Base-by-base conservation (phyloP, 306 rosid genomes). In the Arachis stenosperma region DNA sequence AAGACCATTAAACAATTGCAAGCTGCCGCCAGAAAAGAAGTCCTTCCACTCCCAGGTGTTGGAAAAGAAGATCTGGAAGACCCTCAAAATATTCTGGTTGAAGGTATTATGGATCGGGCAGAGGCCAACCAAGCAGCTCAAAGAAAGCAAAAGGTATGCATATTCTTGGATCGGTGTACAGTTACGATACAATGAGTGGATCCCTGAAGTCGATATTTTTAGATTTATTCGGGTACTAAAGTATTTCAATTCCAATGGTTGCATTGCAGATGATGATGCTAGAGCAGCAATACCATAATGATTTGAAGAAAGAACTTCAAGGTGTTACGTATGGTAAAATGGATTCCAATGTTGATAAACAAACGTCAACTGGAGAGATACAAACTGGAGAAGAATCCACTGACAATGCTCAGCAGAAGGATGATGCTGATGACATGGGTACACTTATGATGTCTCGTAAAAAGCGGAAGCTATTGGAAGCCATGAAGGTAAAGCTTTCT, bases 91-190 rank as follows among this genome's bases (percentile, higher is more conserved):
- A 77, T 89, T 69, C 75, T 93, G 66, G 87, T 76, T 6, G 93
- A 87, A 75, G 96, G 98, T 56, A 67, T 94, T 52, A 86, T 84
- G 6, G 93, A 88, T 83, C 78, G 96, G 58, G 90, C 92, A 33
- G 88, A 90, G 77, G 99, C 97, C 66, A 91, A 87, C 60, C 90
- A 91, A 77, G 93, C 88, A 43, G 96, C 90, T 11, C 87, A 88
- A 83, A 83, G 70, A 76, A 88, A 88, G 73, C 86, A 78, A 58
- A 88, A 88, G 91, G 98, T 91, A 79, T 9, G 63, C 58, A 37
- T 2, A 10, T 22, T 58, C 48, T 58, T 40, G 12, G 29, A 27
- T 41, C 46, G 69, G 57, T 9, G 7, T 64, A 30, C 55, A 15
- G 1, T 57, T 13, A 36, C 56, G 27, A 58, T 41, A 64, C 63